Percentiles rank a stretch among this genome's conserved stretches.
phyloP scores from a whole-genome alignment of 2,329 filamentous ascomycete species.

The Fonsecaea erecta region DNA sequence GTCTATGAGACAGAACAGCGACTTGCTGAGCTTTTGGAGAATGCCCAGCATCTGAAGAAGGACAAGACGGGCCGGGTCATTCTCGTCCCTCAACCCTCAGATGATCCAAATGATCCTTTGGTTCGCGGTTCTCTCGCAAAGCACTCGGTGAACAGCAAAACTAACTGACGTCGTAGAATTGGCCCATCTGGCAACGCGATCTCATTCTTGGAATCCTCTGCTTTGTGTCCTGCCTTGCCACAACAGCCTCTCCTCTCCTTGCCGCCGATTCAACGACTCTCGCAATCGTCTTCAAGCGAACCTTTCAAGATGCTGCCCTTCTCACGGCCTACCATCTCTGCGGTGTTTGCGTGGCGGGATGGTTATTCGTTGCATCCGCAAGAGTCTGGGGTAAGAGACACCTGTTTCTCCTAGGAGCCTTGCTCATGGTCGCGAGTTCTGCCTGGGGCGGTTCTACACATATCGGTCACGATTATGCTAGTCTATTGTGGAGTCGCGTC shows the following conservation, averaged over 20 bases:
- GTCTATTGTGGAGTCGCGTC: conserved; percentile 76
- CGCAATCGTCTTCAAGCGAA: conserved; percentile 65
- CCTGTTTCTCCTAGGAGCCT: conserved; percentile 76
- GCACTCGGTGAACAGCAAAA: background rate
- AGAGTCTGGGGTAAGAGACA: conserved; percentile 93
- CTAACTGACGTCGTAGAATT: conserved; percentile 60
- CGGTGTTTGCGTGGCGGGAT: conserved; percentile 78
- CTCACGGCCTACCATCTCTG: conserved; percentile 87
- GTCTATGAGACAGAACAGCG: conserved; percentile 35
- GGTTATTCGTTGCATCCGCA: conserved; percentile 84
- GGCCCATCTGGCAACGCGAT: conserved; percentile 86
- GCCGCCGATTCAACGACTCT: conserved; percentile 86
- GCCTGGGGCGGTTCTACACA: conserved; percentile 72
- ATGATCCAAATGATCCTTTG: conserved; percentile 88
- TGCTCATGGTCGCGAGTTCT: conserved; percentile 73
- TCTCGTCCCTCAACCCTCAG: conserved; percentile 85
- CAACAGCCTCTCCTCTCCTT: conserved; percentile 81
- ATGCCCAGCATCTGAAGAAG: conserved; percentile 66
- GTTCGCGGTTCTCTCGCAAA: conserved; percentile 52
- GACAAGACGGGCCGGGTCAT: conserved; percentile 75
- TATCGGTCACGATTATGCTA: conserved; percentile 69
- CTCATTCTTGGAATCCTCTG: conserved; percentile 78
- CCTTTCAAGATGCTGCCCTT: conserved; percentile 77
- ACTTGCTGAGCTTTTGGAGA: conserved; percentile 29
- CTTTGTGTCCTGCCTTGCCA: conserved; percentile 79